phyloP scores from a whole-genome alignment of 352 stramenopile species.

The Elongisporangium prolatum region DNA sequence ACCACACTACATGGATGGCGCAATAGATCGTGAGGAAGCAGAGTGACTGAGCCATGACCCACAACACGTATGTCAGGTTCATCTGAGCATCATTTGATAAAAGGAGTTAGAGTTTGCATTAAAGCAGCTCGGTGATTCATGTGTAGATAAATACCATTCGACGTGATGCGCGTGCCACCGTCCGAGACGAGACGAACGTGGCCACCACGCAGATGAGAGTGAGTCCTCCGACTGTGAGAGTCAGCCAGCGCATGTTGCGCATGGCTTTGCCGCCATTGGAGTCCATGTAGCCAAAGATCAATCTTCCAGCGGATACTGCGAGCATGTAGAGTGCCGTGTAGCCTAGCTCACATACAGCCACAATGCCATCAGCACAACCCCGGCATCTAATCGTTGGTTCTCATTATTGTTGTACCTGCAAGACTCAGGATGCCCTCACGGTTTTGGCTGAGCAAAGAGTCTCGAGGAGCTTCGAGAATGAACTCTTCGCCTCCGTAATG shows the following conservation, averaged over 20 bases:
- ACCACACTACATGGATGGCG: conserved; percentile 61
- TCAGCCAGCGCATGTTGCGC: conserved; percentile 63
- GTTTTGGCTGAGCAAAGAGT: conserved; percentile 89
- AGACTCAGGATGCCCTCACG: conserved; percentile 94
- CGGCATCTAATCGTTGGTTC: not conserved
- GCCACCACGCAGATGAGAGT: conserved; percentile 37
- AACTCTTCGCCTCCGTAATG: conserved; percentile 68
- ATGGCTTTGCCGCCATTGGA: conserved; percentile 46
- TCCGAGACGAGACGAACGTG: conserved; percentile 49
- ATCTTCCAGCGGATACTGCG: conserved; percentile 48
- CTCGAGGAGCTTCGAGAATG: conserved; percentile 63
- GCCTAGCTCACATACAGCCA: conserved; percentile 41
- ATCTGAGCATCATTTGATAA: conserved; percentile 24
- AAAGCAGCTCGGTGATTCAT: not conserved
- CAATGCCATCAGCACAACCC: not conserved
- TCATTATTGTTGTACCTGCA: conserved; percentile 26
- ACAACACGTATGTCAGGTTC: conserved; percentile 78
- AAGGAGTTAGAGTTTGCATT: not conserved
- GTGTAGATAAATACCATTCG: conserved; percentile 44
- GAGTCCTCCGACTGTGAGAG: conserved; percentile 33
- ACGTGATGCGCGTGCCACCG: conserved; percentile 58
- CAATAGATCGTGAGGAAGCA: conserved; percentile 56
- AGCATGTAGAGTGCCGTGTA: conserved; percentile 91
- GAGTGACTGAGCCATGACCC: conserved; percentile 60
- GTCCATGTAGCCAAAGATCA: conserved; percentile 69